Base-by-base conservation (phyloP, 1,284 basidiomycete genomes). In the Coniophora puteana region DNA sequence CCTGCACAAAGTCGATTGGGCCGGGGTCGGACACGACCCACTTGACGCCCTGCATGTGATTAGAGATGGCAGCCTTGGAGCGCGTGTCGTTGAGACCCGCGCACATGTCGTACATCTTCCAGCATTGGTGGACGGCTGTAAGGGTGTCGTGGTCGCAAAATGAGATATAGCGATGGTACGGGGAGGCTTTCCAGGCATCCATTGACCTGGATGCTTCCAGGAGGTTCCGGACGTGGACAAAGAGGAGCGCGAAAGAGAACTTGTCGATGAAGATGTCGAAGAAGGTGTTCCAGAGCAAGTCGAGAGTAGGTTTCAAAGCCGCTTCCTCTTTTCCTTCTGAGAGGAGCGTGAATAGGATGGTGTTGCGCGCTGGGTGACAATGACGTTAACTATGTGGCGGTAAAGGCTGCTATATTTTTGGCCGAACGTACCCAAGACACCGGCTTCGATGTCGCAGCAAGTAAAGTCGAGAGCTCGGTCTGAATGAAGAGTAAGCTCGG, bases 231-330 rank as follows among this genome's bases (percentile, higher is more conserved):
- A 69, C 78, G 28, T 80, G 75, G 0, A 48, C 49, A 3, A 66
- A 38, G 16, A 83, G 58, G n/a, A 66, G 36, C 1, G 54, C 43
- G 8, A 65, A 53, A 0, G 76, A 64, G 0, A 38, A 35, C 26
- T 66, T 49, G 54, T 80, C 72, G 28, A 83, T 50, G 39, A 68
- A 63, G 40, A 80, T 57, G 51, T 82, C 74, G 48, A 71, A 80
- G 52, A 73, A 78, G 16, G 79, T 74, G 38, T 76, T 69, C 79
- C 79, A 83, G 8, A n/a, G n/a, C n/a, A n/a, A n/a, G n/a, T n/a
- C n/a, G n/a, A n/a, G n/a, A n/a, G 22, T 21, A 72, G 56, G 11
- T 35, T 38, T 7, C 59, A 44, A 3, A 44, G n/a, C 21, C 32
- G 52, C 8, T 4, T 48, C 40, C 21, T 46, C 40, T 17, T 56